Evolutionary conservation across 2,329 filamentous ascomycete genomes (phyloP).

Genomic region (Monilinia aucupariae): DNA sequence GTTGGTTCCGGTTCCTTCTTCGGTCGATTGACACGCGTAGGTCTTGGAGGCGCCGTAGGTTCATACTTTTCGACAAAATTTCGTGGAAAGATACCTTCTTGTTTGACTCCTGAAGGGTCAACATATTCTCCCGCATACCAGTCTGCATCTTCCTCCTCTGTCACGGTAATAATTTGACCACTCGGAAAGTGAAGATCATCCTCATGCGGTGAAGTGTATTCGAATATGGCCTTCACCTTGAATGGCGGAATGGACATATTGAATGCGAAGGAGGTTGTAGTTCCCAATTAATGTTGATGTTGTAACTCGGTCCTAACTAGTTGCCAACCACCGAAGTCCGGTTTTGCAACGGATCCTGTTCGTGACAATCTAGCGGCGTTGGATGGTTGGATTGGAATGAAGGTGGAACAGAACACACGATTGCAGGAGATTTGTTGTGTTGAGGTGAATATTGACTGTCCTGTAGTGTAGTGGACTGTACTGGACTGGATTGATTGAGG

Average conservation of each 20-base stretch:
- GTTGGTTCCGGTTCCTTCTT: slow-evolving; percentile 49
- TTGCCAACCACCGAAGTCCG: slow-evolving; percentile 28
- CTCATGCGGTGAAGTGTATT: slow-evolving; percentile 87
- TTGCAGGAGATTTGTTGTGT: neutral
- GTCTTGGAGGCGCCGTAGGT: slow-evolving; percentile 81
- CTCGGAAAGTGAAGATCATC: slow-evolving; percentile 85
- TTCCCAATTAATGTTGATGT: slow-evolving; percentile 7
- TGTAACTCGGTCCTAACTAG: slow-evolving; percentile 13
- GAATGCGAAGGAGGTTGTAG: neutral
- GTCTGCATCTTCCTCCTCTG: slow-evolving; percentile 84
- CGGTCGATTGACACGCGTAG: slow-evolving; percentile 61
- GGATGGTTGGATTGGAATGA: neutral
- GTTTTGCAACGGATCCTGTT: slow-evolving; percentile 8
- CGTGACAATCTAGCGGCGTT: slow-evolving; percentile 1
- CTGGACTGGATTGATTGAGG: too few relatives aligned
- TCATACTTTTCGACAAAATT: slow-evolving; percentile 98
- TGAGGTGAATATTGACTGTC: slow-evolving; percentile 19
- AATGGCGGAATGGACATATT: slow-evolving; percentile 69
- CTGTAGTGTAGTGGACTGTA: too few relatives aligned
- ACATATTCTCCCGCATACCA: slow-evolving; percentile 90
- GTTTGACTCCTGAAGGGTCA: slow-evolving; percentile 66
- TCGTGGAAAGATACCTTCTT: slow-evolving; percentile 84
- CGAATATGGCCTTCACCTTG: slow-evolving; percentile 93
- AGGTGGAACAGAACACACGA: slow-evolving; percentile 5
- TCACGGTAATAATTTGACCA: slow-evolving; percentile 91